Evolutionary conservation across 2,329 filamentous ascomycete genomes (phyloP).

Genomic region (Lachnellula occidentalis): DNA sequence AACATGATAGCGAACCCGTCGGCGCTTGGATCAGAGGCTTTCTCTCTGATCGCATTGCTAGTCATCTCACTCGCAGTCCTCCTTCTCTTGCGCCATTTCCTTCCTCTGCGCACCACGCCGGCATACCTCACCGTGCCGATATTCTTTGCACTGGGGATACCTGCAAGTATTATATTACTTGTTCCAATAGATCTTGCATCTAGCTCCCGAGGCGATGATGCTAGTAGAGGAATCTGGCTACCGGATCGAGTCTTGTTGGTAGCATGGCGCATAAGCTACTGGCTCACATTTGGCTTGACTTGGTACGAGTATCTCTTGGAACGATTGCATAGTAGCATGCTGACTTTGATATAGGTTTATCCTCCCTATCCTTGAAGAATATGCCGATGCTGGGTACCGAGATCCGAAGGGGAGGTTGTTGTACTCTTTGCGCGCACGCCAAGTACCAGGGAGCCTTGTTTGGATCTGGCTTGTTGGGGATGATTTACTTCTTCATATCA

Average conservation of each 20-base stretch:
- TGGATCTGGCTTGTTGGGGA: slow-evolving; percentile 60
- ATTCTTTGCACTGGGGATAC: slow-evolving; percentile 91
- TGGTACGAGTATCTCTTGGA: slow-evolving; percentile 53
- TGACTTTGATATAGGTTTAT: slow-evolving; percentile 59
- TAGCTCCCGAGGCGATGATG: slow-evolving; percentile 67
- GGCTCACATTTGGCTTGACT: slow-evolving; percentile 91
- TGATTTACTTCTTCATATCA: slow-evolving; percentile 77
- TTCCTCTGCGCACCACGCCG: slow-evolving; percentile 85
- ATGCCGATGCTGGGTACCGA: slow-evolving; percentile 88
- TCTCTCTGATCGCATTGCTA: slow-evolving; percentile 67
- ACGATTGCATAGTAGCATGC: background rate
- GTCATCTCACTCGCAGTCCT: slow-evolving; percentile 72
- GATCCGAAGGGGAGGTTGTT: slow-evolving; percentile 74
- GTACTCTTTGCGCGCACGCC: slow-evolving; percentile 80
- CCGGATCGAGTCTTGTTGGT: slow-evolving; percentile 73
- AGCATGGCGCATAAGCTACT: slow-evolving; percentile 92
- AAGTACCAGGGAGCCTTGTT: slow-evolving; percentile 83
- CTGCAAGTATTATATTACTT: slow-evolving; percentile 82
- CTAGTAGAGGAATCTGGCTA: slow-evolving; percentile 79
- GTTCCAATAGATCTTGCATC: slow-evolving; percentile 96
- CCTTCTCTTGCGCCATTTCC: slow-evolving; percentile 80
- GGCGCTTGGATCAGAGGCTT: slow-evolving; percentile 73
- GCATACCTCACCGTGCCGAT: slow-evolving; percentile 86
- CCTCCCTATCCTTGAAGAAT: slow-evolving; percentile 88
- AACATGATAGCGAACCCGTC: slow-evolving; percentile 40